A percentile compares a stretch with the other conserved stretches of the same genome.
Conservation (phyloP, 2,329 filamentous ascomycete genomes). For the Colletotrichum liriopes region DNA sequence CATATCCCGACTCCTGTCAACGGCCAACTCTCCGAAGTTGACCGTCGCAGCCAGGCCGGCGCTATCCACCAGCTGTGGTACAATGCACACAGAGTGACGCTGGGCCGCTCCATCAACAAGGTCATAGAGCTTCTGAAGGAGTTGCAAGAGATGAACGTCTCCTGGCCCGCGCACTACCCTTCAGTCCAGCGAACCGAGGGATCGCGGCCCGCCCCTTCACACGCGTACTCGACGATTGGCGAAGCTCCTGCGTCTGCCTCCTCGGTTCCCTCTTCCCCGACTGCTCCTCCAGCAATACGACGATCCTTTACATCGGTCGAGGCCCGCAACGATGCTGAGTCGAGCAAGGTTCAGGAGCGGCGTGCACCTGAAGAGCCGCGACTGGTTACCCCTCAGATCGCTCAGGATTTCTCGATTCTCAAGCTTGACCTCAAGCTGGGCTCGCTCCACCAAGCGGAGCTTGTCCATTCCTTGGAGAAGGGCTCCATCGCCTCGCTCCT, state of each 20-base stretch:
- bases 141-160: conserved; percentile 89
- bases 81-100: conserved; percentile 89
- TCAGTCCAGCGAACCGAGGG: conserved; percentile 78
- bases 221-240: conserved; percentile 73
- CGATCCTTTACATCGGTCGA: conserved; percentile 82
- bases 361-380: conserved; percentile 79
- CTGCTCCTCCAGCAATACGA: conserved; percentile 68
- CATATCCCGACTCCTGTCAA: conserved; percentile 42
- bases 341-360: conserved; percentile 78
- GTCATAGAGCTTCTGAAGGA: conserved; percentile 88
- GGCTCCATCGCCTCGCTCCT: conserved; percentile 89
- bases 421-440: conserved; percentile 96
- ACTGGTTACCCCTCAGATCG: conserved; percentile 91
- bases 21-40: conserved; percentile 58
- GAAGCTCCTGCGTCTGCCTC: conserved; percentile 60
- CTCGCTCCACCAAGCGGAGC: conserved; percentile 85
- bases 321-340: conserved; percentile 71
- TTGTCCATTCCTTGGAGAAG: conserved; percentile 96
- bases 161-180: conserved; percentile 96
- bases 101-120: conserved; percentile 89
- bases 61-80: conserved; percentile 95
- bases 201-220: conserved; percentile 74
- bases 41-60: conserved; percentile 75
- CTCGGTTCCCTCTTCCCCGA: conserved; percentile 53
- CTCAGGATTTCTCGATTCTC: conserved; percentile 94